Conservation (phyloP, 768 basidiomycete species). For the Rhizopogon sp. region DNA sequence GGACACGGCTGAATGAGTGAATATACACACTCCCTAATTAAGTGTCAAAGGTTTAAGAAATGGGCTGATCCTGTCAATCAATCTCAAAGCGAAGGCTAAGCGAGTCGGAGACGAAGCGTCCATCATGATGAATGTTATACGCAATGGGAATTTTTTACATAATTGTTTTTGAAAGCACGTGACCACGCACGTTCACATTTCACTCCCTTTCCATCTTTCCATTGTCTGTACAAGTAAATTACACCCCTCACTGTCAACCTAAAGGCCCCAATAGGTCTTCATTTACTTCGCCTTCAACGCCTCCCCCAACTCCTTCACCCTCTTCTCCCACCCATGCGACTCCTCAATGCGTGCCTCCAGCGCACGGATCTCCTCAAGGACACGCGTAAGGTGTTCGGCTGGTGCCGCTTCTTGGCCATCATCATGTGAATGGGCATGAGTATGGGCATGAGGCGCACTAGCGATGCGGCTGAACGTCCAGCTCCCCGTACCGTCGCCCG, state of each 20-base stretch:
- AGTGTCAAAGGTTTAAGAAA: background rate
- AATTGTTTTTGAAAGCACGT: too few species aligned
- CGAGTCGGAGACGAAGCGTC: background rate
- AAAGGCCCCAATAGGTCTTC: too few species aligned
- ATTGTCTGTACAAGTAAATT: too few species aligned
- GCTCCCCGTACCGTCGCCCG: slow-evolving; percentile 62
- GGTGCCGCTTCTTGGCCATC: background rate
- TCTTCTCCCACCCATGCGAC: slow-evolving; percentile 19
- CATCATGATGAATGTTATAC: too few species aligned
- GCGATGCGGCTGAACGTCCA: slow-evolving; percentile 70
- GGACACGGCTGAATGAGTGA: background rate
- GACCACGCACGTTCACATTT: too few species aligned
- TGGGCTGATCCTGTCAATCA: background rate
- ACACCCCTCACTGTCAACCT: too few species aligned
- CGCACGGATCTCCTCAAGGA: slow-evolving; percentile 23
- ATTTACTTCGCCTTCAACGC: slow-evolving; percentile 10
- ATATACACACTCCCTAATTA: background rate
- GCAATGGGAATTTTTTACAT: too few species aligned
- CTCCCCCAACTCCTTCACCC: slow-evolving; percentile 21
- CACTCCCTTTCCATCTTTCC: too few species aligned
- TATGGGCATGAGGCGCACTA: background rate
- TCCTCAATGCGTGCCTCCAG: slow-evolving; percentile 20
- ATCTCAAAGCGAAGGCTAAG: background rate
- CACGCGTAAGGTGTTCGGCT: slow-evolving; percentile 14
- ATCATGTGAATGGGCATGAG: background rate